A percentile compares a stretch with the other conserved stretches of the same genome.
phyloP scores from a whole-genome alignment of 768 basidiomycete genomes.

The Podaxis sp. region DNA sequence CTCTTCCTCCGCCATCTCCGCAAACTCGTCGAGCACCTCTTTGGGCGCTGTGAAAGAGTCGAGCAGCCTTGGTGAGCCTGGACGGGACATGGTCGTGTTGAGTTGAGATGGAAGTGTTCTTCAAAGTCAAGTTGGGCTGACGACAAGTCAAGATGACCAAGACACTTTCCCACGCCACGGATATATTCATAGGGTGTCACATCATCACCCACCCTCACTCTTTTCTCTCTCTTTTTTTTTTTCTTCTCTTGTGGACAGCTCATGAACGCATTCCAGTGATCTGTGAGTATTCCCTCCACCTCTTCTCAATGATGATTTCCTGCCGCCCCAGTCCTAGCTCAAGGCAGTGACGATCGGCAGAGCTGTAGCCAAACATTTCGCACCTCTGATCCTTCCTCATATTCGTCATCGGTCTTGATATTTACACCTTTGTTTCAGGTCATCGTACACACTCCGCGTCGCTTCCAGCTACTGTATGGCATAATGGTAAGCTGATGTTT shows the following conservation, averaged over 20 bases:
- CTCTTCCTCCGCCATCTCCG: conserved; percentile 90
- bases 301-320: conserved; percentile 49
- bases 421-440: conserved; percentile 1
- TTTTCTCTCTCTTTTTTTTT: conserved; percentile 17
- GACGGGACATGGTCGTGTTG: conserved; percentile 40
- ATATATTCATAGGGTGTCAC: not conserved
- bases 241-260: not conserved
- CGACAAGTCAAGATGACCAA: conserved; percentile 24
- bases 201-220: not conserved
- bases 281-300: conserved; percentile 2
- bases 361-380: conserved; percentile 65
- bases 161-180: conserved; percentile 28
- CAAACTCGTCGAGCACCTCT: conserved; percentile 92
- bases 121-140: conserved; percentile 18
- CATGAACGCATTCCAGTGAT: not conserved
- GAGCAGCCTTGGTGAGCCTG: conserved; percentile 66
- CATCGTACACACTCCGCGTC: not conserved
- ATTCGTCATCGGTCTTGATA: conserved; percentile 1
- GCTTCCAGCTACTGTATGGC: conserved; percentile 6
- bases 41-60: conserved; percentile 93
- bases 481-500: conserved; percentile 16
- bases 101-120: conserved; percentile 16
- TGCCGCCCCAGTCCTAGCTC: conserved; percentile 73
- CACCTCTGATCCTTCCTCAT: conserved; percentile 46
- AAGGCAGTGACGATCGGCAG: conserved; percentile 58